Conservation (phyloP, 805 yeast species). For the Barnettozyma wickerhamii region DNA sequence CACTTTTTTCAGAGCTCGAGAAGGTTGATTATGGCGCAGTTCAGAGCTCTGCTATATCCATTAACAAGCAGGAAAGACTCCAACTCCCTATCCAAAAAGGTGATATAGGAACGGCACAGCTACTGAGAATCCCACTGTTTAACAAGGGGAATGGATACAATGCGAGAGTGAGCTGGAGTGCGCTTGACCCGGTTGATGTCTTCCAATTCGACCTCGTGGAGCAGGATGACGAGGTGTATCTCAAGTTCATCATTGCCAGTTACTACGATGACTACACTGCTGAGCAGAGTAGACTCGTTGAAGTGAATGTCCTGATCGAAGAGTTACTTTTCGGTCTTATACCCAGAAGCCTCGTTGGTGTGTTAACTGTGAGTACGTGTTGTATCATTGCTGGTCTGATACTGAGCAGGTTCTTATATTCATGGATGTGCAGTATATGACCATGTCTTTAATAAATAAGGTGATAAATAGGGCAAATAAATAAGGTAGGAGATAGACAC, state of each 20-base stretch:
- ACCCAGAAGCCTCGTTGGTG: slow-evolving; percentile 6
- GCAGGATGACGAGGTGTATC: slow-evolving; percentile 3
- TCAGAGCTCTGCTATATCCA: no score
- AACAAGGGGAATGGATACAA: slow-evolving; percentile 6
- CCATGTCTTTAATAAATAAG: slow-evolving; percentile 10
- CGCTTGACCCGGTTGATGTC: slow-evolving; percentile 20
- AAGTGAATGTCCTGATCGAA: slow-evolving; percentile 9
- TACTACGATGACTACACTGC: slow-evolving; percentile 15
- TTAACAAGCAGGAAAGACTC: no score
- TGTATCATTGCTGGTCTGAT: slow-evolving; percentile 1
- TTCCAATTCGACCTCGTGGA: slow-evolving; percentile 12
- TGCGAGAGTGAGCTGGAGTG: slow-evolving; percentile 23
- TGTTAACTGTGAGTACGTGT: background rate
- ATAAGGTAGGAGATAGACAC: slow-evolving; percentile 1
- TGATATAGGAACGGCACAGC: background rate
- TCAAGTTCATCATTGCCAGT: slow-evolving; percentile 3
- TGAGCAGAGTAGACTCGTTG: slow-evolving; percentile 1
- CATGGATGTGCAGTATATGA: background rate
- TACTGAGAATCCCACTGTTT: background rate
- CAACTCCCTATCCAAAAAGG: no score
- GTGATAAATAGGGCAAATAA: slow-evolving; percentile 1
- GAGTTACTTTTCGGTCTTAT: slow-evolving; percentile 4
- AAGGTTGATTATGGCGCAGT: no score
- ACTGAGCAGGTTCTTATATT: slow-evolving; percentile 1
- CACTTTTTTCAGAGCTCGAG: background rate